Evolutionary conservation across 257 asterid species (phyloP), one percentile per base, ranked within the genome.

Genomic region (Penstemon barbatus): DNA sequence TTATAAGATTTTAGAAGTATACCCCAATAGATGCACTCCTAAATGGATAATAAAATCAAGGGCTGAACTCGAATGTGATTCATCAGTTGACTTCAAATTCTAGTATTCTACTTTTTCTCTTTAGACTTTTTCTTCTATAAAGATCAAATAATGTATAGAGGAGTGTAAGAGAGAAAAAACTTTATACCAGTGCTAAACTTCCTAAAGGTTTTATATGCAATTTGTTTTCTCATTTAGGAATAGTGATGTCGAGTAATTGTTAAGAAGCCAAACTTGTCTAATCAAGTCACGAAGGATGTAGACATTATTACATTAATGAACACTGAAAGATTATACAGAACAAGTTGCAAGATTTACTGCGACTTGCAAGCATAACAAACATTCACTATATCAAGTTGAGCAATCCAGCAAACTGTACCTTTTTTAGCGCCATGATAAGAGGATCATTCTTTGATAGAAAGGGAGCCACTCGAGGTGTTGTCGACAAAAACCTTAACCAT

Each of bases 401-500:
- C 67, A 4, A 56, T 66, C 65, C 40, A 6, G 43, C 67, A 4
- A 56, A 44, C 40, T 15, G 40, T 69, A 92, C 98, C 97, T 90
- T 86, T 79, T 85, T 80, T 60, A 92, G 82, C 15, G 97, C 98
- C 85, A 65, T 66, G 75, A 90, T 80, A 58, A 92, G 81, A 44
- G 88, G 91, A 65, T 92, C 97, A 54, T 72, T 85, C 81, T 44
- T 56, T 36, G 39, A 39, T 52, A 63, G 52, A 33, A 39, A 58
- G 52, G 85, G 87, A 43, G 87, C 84, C 69, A 86, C 89, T 64
- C 97, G 83, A 63, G 99, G 96, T 36, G 97, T 86, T 65, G 88
- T 81, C 4, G 97, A 91, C 80, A 94, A 77, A 76, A 83, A 88
- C 73, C 83, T 81, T 66, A 89, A 77, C 99, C 99, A 94, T 1